These are phyloP conservation scores for Nakaseomyces delphensis DNA, from an alignment of 1,139 yeast genomes.

Conservation along the genomic window DNA sequence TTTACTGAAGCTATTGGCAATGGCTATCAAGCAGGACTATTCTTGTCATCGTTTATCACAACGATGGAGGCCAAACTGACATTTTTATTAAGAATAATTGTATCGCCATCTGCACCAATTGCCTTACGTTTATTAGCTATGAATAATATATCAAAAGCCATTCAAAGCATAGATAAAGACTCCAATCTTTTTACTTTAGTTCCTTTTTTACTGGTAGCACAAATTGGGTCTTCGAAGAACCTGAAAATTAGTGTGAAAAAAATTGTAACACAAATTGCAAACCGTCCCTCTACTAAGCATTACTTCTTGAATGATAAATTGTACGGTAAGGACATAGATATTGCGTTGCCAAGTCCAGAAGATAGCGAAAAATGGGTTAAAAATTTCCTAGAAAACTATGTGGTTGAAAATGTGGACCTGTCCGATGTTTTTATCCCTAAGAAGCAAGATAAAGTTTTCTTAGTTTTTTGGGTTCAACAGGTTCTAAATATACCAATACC, in stretches of 20 bases:
- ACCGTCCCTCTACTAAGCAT: conserved; percentile 36
- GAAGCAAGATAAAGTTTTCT: conserved; percentile 37
- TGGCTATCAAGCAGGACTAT: conserved; percentile 30
- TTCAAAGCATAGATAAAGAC: conserved; percentile 34
- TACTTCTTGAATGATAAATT: conserved; percentile 37
- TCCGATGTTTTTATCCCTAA: conserved; percentile 35
- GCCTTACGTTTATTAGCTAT: conserved; percentile 45
- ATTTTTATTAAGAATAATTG: conserved; percentile 49
- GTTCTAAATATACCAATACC: conserved; percentile 40
- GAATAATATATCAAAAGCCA: conserved; percentile 33
- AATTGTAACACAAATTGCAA: conserved; percentile 30
- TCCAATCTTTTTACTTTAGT: conserved; percentile 36
- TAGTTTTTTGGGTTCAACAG: conserved; percentile 46
- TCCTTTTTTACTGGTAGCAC: conserved; percentile 37
- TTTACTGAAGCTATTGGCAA: conserved; percentile 38
- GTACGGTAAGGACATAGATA: conserved; percentile 41
- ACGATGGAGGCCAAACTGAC: conserved; percentile 40
- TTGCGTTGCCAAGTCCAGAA: conserved; percentile 54
- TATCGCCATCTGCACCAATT: conserved; percentile 50
- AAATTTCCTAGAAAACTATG: conserved; percentile 39
- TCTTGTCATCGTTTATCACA: conserved; percentile 32
- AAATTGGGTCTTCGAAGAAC: conserved; percentile 35
- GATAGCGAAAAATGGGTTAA: conserved; percentile 48
- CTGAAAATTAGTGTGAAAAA: conserved; percentile 35
- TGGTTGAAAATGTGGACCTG: conserved; percentile 40